Base-by-base conservation (phyloP, 371 early-diverging fungal species). In the Phascolomyces articulosus region DNA sequence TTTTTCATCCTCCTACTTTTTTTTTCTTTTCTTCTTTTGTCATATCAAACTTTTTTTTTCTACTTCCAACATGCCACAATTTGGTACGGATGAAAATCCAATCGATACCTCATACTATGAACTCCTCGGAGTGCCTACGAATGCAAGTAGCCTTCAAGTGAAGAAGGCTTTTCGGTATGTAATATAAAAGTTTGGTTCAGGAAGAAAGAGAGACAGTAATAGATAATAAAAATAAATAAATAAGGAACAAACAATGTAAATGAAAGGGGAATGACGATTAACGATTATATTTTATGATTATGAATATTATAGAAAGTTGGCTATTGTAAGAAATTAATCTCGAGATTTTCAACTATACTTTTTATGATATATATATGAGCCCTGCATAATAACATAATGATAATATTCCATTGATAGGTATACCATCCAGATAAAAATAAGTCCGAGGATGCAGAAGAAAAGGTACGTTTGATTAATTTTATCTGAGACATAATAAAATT, bases 341-440 rank as follows among this genome's bases (percentile, higher is more conserved):
- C 44, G 44, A 44, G 44, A 44, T n/a, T n/a, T n/a, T n/a, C n/a
- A n/a, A n/a, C n/a, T n/a, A n/a, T n/a, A n/a, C n/a, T n/a, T n/a
- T n/a, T n/a, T n/a, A n/a, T n/a, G n/a, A n/a, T n/a, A n/a, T n/a
- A n/a, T n/a, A n/a, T n/a, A n/a, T n/a, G n/a, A n/a, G n/a, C n/a
- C n/a, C n/a, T n/a, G n/a, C n/a, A n/a, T n/a, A n/a, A 34, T 34
- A 34, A 34, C 11, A 34, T 28, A n/a, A 28, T 56, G 21, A 24
- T 49, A 29, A 21, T 55, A 21, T 28, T 53, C 24, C 21, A 23
- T 15, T 15, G 10, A 53, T 72, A 82, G 80, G 92, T 94, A 78
- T 96, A 90, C 79, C 99, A 99, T 82, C 99, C 95, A 16, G 98
- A 98, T 85, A 97, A 98, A 79, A 95, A 95, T 76, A 85, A 88